A percentile compares a stretch with the other conserved stretches of the same genome.
Conservation (phyloP, 257 asterid genomes). For the Capsicum baccatum region DNA sequence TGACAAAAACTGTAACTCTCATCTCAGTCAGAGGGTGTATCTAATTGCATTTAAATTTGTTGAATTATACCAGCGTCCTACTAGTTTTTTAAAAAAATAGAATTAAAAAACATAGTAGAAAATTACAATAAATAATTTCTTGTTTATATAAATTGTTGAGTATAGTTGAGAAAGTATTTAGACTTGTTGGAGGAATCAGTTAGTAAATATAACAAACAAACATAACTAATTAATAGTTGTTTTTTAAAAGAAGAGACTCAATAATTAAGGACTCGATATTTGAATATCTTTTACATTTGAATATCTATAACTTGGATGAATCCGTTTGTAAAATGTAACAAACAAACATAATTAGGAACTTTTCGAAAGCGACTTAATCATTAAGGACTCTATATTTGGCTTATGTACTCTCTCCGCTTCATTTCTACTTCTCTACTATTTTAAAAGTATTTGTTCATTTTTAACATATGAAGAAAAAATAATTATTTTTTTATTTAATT, state of each 20-base stretch:
- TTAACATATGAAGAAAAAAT: no score
- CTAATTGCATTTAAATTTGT: no score
- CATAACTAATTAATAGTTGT: neutral
- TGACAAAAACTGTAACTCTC: no score
- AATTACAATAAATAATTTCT: neutral
- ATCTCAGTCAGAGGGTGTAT: no score
- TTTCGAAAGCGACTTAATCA: neutral
- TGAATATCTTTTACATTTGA: neutral
- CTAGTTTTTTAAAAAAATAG: no score
- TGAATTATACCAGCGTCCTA: no score
- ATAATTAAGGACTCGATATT: neutral
- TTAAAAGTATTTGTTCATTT: no score
- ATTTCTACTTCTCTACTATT: no score
- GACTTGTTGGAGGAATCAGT: no score
- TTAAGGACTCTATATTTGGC: neutral
- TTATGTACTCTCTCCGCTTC: no score
- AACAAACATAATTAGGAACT: neutral
- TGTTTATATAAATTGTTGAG: neutral
- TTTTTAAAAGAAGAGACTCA: neutral
- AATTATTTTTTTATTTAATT: no score
- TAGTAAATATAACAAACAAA: constrained; percentile 17
- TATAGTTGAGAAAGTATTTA: neutral
- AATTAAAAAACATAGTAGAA: neutral
- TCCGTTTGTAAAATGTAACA: constrained; percentile 1
- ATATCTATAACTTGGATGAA: neutral